phyloP scores from a whole-genome alignment of 1,284 basidiomycete species.

The Ceratobasidium sp. region DNA sequence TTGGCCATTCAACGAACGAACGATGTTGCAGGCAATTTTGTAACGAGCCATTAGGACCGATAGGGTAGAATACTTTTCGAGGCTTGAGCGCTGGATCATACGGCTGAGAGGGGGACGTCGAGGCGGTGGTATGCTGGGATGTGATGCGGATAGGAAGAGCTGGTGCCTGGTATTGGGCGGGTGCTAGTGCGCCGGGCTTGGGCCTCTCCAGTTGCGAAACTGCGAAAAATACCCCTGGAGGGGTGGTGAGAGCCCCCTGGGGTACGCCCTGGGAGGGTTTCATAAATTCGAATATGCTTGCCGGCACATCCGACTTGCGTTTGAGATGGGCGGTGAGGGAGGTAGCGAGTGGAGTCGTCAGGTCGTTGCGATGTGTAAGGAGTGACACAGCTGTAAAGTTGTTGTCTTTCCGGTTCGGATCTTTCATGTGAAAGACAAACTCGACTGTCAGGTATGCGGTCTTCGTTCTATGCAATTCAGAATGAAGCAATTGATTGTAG shows the following conservation, averaged over 20 bases:
- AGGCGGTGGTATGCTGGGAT: constrained; percentile 41
- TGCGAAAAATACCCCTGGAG: constrained; percentile 40
- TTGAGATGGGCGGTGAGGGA: constrained; percentile 32
- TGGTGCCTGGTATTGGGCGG: constrained; percentile 32
- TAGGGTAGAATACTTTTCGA: constrained; percentile 60
- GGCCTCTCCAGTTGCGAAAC: constrained; percentile 43
- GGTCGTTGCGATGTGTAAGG: constrained; percentile 67
- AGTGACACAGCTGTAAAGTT: constrained; percentile 56
- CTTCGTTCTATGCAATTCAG: constrained; percentile 61
- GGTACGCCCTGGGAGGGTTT: constrained; percentile 48
- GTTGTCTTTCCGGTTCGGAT: constrained; percentile 53
- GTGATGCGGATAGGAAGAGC: constrained; percentile 15
- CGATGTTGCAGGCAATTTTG: constrained; percentile 61
- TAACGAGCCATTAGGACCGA: constrained; percentile 62
- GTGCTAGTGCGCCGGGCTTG: constrained; percentile 14
- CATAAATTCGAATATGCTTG: constrained; percentile 55
- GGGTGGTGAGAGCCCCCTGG: constrained; percentile 17
- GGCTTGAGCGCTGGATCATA: constrained; percentile 30
- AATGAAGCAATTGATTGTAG: constrained; percentile 33
- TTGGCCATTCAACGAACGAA: constrained; percentile 80
- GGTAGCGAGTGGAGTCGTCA: constrained; percentile 57
- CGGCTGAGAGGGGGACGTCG: constrained; percentile 46
- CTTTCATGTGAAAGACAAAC: constrained; percentile 65
- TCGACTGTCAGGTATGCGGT: constrained; percentile 75
- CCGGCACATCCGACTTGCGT: constrained; percentile 30